phyloP scores from a whole-genome alignment of 805 yeast species.

The Zygosaccharomyces rouxii region DNA sequence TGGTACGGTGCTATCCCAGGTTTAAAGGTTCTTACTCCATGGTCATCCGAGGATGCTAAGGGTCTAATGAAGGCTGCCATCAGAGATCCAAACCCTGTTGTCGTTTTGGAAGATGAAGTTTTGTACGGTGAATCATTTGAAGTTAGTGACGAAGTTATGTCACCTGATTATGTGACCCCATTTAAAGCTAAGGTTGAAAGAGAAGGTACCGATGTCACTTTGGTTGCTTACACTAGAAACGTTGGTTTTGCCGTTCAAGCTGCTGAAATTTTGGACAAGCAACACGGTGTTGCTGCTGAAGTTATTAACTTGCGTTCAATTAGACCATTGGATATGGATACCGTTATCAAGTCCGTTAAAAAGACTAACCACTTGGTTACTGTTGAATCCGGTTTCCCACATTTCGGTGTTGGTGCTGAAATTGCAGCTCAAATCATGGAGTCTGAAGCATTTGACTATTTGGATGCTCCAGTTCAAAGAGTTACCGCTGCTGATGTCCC shows the following conservation, averaged over 20 bases:
- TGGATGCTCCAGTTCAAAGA: constrained; percentile 98
- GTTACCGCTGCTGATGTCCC: constrained; percentile 99
- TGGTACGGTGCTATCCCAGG: constrained; percentile 99
- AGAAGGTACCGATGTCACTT: constrained; percentile 85
- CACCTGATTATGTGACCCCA: constrained; percentile 87
- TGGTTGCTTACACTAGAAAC: constrained; percentile 90
- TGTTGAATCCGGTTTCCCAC: constrained; percentile 97
- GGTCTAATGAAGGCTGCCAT: constrained; percentile 95
- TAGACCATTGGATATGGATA: constrained; percentile 89
- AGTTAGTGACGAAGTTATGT: constrained; percentile 80
- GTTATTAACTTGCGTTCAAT: constrained; percentile 93
- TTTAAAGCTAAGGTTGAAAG: constrained; percentile 92
- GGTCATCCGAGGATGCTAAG: constrained; percentile 90
- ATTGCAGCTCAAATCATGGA: constrained; percentile 97
- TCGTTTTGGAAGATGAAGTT: constrained; percentile 93
- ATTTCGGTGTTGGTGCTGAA: constrained; percentile 98
- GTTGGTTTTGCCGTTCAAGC: constrained; percentile 83
- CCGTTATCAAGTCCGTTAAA: constrained; percentile 83
- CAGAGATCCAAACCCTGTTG: constrained; percentile 97
- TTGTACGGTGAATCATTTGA: constrained; percentile 89
- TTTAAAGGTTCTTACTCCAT: constrained; percentile 92
- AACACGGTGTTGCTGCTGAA: constrained; percentile 86
- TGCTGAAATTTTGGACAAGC: constrained; percentile 78
- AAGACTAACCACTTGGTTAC: constrained; percentile 95
- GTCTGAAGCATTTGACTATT: constrained; percentile 94